A percentile compares a stretch with the other conserved stretches of the same genome.
Conservation (phyloP, 768 basidiomycete genomes). For the Mycena chlorophos region DNA sequence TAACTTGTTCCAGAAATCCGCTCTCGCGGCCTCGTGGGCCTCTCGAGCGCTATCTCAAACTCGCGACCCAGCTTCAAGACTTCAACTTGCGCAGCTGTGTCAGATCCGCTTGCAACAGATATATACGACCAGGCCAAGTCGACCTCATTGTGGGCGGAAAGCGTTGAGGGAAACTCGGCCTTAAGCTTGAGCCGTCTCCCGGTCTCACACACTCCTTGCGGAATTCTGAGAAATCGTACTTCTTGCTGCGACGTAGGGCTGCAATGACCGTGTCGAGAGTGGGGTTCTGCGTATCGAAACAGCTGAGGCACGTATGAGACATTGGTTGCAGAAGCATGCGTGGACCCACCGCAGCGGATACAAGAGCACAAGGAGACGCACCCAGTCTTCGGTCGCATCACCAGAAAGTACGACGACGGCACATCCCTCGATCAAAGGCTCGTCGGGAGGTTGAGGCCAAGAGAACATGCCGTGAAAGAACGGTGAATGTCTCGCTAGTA, state of each 20-base stretch:
- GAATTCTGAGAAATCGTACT: background rate
- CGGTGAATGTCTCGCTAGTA: slow-evolving; percentile 11
- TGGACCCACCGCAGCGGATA: background rate
- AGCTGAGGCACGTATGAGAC: background rate
- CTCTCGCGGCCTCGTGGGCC: no score
- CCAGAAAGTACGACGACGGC: background rate
- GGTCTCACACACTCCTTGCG: background rate
- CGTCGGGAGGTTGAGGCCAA: slow-evolving; percentile 8
- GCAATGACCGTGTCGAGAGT: background rate
- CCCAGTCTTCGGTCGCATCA: background rate
- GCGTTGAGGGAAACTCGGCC: background rate
- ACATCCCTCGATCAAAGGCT: background rate
- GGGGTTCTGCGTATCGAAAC: background rate
- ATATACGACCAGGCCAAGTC: background rate
- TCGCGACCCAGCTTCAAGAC: no score
- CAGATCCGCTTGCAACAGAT: no score
- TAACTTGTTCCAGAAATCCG: no score
- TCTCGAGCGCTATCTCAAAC: no score
- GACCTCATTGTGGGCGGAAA: background rate
- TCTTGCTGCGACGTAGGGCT: background rate
- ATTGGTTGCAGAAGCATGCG: background rate
- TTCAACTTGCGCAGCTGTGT: no score
- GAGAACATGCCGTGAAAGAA: slow-evolving; percentile 19
- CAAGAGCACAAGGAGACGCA: background rate
- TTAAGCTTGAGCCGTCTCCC: no score